These are phyloP conservation scores for Cairneyella variabilis DNA, from an alignment of 495 filamentous ascomycete genomes.

Conservation along the genomic window DNA sequence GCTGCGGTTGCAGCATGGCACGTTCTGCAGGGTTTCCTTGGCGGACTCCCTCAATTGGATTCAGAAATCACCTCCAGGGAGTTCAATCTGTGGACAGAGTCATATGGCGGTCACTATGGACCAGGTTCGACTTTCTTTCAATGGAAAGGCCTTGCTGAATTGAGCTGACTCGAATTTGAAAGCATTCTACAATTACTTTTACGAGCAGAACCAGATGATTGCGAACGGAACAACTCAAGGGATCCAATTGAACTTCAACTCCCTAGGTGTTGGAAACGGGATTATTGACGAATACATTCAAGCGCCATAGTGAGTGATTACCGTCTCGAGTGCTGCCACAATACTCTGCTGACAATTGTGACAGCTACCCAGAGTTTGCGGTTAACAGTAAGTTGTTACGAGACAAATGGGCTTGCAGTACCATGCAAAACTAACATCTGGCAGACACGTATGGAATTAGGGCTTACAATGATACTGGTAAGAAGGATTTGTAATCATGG, in stretches of 20 bases:
- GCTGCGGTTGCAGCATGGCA: conserved; percentile 39
- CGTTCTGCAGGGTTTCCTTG: conserved; percentile 39
- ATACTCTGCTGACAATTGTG: too few relatives aligned
- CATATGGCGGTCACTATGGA: conserved; percentile 44
- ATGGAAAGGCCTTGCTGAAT: background rate
- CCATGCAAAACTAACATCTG: background rate
- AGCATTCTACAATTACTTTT: conserved; percentile 43
- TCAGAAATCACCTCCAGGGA: conserved; percentile 28
- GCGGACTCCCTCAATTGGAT: conserved; percentile 28
- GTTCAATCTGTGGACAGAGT: conserved; percentile 43
- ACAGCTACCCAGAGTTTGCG: conserved; percentile 26
- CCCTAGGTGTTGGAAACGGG: conserved; percentile 50
- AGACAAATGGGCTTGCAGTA: background rate
- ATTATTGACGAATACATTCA: conserved; percentile 58
- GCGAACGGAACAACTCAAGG: conserved; percentile 36
- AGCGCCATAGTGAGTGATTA: conserved; percentile 49
- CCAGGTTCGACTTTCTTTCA: conserved; percentile 15
- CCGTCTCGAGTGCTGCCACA: conserved; percentile 55
- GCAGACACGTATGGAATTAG: conserved; percentile 12
- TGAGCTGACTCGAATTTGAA: background rate
- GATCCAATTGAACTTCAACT: conserved; percentile 35
- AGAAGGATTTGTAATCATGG: background rate
- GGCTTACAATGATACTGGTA: conserved; percentile 38
- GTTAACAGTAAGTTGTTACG: background rate
- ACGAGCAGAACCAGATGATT: conserved; percentile 39